Percentiles rank a stretch among this genome's conserved stretches.
phyloP scores from a whole-genome alignment of 148 eudicot species.

The Cornus kousa region DNA sequence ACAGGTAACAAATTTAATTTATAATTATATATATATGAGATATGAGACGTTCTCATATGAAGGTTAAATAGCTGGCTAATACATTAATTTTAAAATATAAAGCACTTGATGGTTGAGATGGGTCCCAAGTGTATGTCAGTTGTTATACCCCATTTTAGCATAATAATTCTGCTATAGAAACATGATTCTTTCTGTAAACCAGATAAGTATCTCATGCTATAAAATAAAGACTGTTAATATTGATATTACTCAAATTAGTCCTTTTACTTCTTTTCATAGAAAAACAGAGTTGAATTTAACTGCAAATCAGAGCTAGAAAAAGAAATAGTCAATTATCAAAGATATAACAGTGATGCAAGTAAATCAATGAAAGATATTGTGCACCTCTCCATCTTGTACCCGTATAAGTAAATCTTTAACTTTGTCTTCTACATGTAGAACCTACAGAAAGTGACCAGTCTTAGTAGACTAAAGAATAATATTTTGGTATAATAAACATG shows the following conservation, averaged over 20 bases:
- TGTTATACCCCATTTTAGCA: background rate
- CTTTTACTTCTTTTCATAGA: background rate
- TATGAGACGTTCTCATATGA: background rate
- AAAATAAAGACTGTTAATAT: background rate
- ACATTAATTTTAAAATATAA: background rate
- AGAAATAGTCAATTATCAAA: background rate
- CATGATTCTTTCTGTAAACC: no score
- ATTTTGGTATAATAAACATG: background rate
- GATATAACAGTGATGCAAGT: slow-evolving; percentile 7
- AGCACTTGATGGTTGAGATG: background rate
- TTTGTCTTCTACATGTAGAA: slow-evolving; percentile 48
- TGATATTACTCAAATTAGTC: background rate
- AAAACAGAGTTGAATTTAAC: background rate
- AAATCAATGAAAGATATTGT: background rate
- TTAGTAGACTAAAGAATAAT: background rate
- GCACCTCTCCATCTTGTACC: slow-evolving; percentile 69
- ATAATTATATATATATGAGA: no score
- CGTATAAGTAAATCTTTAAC: slow-evolving; percentile 57
- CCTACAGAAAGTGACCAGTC: slow-evolving; percentile 39
- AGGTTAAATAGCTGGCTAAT: background rate
- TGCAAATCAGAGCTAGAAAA: background rate
- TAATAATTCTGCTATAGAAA: no score
- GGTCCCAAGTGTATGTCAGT: background rate
- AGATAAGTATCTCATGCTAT: background rate
- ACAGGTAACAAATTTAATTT: no score